Evolutionary conservation across 805 yeast species (phyloP), one percentile per base, ranked within the genome.

Genomic region (Lipomyces yamadae): DNA sequence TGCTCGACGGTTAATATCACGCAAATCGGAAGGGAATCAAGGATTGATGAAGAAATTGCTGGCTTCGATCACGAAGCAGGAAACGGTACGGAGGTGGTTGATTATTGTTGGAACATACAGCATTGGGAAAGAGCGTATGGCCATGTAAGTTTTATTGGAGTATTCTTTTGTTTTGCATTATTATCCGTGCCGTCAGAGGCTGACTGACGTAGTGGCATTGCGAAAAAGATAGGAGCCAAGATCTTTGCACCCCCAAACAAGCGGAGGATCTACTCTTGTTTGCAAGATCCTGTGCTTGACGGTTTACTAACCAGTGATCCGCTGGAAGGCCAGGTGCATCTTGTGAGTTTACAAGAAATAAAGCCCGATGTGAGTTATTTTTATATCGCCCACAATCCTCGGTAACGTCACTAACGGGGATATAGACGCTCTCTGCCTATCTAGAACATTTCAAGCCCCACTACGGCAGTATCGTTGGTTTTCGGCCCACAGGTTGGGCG

Each of bases 71-170:
- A 48, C 50, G 18, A 64, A 58, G 39, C 65, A 55, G 52, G 69
- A 30, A 24, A 32, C 57, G 8, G 32, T 60, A 11, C 67, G 79
- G 64, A 81, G 81, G 64, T 81, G 83, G 66, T 77, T 90, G 67
- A 83, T 88, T 7, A 79, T 90, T 8, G 87, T 95, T 15, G 98
- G 98, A 0, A 88, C 97, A 0, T 95, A 95, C 76, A 85, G 93
- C 1, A 92, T 95, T 50, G 99, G 99, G 2, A 95, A 95, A 75
- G 99, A 95, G 75, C 85, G 88, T 65, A 76, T 95, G 35, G 98
- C 97, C 0, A 77, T 91, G 63, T 65, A 39, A 30, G 68, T 6
- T 24, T 24, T 24, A 1, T 24, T 24, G 24, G 80, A 85, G 18
- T 30, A 8, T 29, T 30, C 6, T 4, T 30, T 18, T 6, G 32